phyloP scores from a whole-genome alignment of 352 stramenopile species.

The Phytophthora megakarya region DNA sequence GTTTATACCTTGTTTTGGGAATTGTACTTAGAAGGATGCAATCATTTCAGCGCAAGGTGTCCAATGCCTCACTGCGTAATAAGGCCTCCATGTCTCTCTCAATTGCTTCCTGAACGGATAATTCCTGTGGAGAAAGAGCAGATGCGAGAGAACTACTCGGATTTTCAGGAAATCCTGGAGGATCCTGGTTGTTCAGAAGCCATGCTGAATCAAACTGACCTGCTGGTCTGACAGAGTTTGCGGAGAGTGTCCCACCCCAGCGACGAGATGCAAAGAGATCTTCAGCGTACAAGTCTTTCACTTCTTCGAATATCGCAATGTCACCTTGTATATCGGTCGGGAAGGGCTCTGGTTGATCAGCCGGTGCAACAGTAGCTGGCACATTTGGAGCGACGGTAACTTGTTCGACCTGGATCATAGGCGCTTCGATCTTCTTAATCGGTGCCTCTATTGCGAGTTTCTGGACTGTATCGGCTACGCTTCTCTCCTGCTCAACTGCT shows the following conservation, averaged over 20 bases:
- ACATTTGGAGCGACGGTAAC: not conserved
- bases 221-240: not conserved
- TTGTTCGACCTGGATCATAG: not conserved
- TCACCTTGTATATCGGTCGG: constrained; percentile 27
- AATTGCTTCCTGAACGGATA: constrained; percentile 33
- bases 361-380: not conserved
- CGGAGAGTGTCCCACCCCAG: constrained; percentile 14
- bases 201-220: constrained; percentile 9
- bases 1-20: no score
- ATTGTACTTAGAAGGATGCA: not conserved
- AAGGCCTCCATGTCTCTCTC: constrained; percentile 32
- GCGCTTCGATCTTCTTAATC: not conserved
- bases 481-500: constrained; percentile 48
- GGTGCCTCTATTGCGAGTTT: not conserved
- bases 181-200: not conserved
- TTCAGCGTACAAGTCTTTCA: constrained; percentile 46
- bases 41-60: not conserved
- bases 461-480: constrained; percentile 33
- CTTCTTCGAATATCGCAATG: constrained; percentile 50
- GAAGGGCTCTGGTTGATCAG: constrained; percentile 24
- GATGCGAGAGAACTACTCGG: not conserved
- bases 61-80: constrained; percentile 13
- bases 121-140: constrained; percentile 12
- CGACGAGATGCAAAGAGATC: constrained; percentile 39
- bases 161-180: not conserved